Percentiles rank a stretch among this genome's conserved stretches.
These are phyloP conservation scores for Thymus mandschuricus DNA, from an alignment of 257 asterid species.

Conservation along the genomic window DNA sequence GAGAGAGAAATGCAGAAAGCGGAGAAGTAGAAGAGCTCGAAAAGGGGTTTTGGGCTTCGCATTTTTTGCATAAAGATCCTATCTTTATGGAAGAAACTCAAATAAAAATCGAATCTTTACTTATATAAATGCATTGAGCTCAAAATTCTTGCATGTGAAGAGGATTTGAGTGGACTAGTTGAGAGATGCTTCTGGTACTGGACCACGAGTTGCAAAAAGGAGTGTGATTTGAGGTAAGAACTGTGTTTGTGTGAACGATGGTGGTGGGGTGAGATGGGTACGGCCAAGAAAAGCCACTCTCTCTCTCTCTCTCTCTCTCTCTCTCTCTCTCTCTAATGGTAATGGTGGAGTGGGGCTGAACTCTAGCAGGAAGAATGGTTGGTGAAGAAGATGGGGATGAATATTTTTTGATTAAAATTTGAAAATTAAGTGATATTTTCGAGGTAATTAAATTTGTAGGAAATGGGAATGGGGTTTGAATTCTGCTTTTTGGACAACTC, in stretches of 20 bases:
- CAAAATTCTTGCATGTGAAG: constrained; percentile 10
- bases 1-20: constrained; percentile 41
- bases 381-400: constrained; percentile 38
- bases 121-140: neutral
- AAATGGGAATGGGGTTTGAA: constrained; percentile 47
- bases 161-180: neutral
- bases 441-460: constrained; percentile 41
- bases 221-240: constrained; percentile 22
- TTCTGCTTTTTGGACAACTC: constrained; percentile 34
- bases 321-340: neutral
- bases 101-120: constrained; percentile 4
- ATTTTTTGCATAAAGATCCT: constrained; percentile 36
- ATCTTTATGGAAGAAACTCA: constrained; percentile 35
- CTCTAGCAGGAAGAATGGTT: neutral
- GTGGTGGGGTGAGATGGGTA: neutral
- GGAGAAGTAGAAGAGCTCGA: constrained; percentile 44
- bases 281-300: neutral
- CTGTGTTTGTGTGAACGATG: constrained; percentile 1
- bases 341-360: constrained; percentile 12
- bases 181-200: constrained; percentile 35
- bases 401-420: constrained; percentile 31
- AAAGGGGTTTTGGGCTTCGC: neutral
- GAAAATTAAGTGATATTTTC: constrained; percentile 38
- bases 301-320: neutral
- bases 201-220: constrained; percentile 45